A percentile compares a stretch with the other conserved stretches of the same genome.
Evolutionary conservation across 352 stramenopile genomes (phyloP).

Genomic region (Phytophthora pluvialis): DNA sequence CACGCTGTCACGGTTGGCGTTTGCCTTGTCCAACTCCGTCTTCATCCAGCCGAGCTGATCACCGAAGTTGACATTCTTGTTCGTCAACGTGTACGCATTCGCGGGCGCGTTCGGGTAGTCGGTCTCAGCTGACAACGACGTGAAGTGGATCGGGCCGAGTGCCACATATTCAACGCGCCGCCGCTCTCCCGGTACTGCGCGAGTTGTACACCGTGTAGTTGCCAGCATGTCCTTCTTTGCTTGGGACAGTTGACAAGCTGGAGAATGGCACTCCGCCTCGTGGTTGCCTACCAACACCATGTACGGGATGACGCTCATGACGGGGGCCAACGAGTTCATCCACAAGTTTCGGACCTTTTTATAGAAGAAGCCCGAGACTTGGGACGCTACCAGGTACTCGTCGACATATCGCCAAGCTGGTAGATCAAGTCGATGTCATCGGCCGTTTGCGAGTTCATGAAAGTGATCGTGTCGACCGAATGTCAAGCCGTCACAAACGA

Average conservation of each 20-base stretch:
- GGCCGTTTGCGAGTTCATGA: slow-evolving; percentile 40
- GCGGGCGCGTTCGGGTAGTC: slow-evolving; percentile 47
- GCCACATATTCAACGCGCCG: slow-evolving; percentile 57
- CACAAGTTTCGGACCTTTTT: slow-evolving; percentile 83
- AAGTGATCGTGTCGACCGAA: slow-evolving; percentile 37
- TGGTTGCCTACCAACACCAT: slow-evolving; percentile 89
- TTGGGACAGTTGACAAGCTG: slow-evolving; percentile 32
- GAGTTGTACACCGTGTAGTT: slow-evolving; percentile 72
- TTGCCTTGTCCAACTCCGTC: slow-evolving; percentile 58
- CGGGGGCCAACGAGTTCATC: slow-evolving; percentile 64
- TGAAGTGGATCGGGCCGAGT: slow-evolving; percentile 80
- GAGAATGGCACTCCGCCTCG: slow-evolving; percentile 85
- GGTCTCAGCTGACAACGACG: slow-evolving; percentile 81
- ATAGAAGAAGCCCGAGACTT: slow-evolving; percentile 76
- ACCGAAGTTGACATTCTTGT: slow-evolving; percentile 48
- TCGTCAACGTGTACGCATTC: slow-evolving; percentile 38
- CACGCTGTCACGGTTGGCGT: slow-evolving; percentile 44
- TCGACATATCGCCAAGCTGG: slow-evolving; percentile 56
- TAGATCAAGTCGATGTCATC: slow-evolving; percentile 64
- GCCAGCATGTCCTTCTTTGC: slow-evolving; percentile 49
- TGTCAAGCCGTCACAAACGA: slow-evolving; percentile 48
- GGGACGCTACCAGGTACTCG: not conserved
- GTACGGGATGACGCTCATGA: slow-evolving; percentile 72
- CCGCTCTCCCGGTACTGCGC: slow-evolving; percentile 48
- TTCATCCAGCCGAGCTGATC: slow-evolving; percentile 57